Evolutionary conservation across 2,329 filamentous ascomycete genomes (phyloP), one percentile per base, ranked within the genome.

Genomic region (Neophaeococcomyces mojaviensis): DNA sequence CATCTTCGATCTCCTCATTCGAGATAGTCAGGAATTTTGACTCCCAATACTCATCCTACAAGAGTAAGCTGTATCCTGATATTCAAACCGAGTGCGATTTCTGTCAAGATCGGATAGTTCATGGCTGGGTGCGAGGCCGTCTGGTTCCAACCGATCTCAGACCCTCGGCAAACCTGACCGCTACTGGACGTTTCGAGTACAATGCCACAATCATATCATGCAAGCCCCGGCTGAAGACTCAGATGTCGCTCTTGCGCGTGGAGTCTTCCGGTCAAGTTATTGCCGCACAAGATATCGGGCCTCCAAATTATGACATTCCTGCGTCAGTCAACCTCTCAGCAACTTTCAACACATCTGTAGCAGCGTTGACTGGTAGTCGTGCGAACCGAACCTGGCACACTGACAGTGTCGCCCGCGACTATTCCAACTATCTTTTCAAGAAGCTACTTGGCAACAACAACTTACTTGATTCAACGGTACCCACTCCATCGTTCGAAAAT

Each of bases 141-240:
- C 35, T 37, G 16, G 9, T 37, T 10, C 24, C 24, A 28, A 28
- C 5, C 10, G 24, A 28, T 10, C 24, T 10, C 24, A 20, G 10
- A 4, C 35, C 16, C 13, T 19, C 16, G 5, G 5, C 9, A 19
- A 20, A 37, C 16, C 12, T 6, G n/a, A 12, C 26, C 4, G 19
- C 12, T n/a, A 28, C 18, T 12, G 26, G 10, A n/a, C 9, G 56
- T 44, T 37, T 36, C 15, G 32, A 37, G 6, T 20, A 42, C 22
- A 38, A 39, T 19, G 36, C 36, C 2, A 37, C 45, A 20, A 33
- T 39, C 18, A 38, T 45, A 39, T 18, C 30, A 4, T 46, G 45
- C 36, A n/a, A 18, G 15, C 3, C 32, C 30, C 22, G 22, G 7
- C 30, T 44, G 6, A 35, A 35, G 15, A 36, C 41, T 12, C 28